phyloP scores from a whole-genome alignment of 805 yeast species.

The Myxozyma geophila region DNA sequence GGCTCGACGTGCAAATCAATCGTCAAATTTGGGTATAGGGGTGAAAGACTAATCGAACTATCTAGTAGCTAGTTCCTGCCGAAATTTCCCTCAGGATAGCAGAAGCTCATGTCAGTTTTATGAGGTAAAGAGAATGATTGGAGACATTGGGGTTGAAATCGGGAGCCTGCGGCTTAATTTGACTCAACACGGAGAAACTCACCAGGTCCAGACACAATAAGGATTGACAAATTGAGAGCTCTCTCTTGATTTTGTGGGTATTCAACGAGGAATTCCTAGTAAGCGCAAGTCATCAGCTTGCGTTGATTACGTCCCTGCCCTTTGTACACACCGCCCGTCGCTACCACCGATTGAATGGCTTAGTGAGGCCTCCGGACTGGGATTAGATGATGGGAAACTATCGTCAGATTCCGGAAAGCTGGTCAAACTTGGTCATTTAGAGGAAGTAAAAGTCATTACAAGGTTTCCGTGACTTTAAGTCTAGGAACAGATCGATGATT shows the following conservation, averaged over 20 bases:
- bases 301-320: constrained; percentile 55
- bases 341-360: constrained; percentile 55
- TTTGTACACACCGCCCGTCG: constrained; percentile 53
- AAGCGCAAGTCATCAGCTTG: constrained; percentile 54
- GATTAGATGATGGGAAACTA: constrained; percentile 48
- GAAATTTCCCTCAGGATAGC: constrained; percentile 52
- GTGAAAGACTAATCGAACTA: constrained; percentile 53
- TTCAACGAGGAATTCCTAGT: constrained; percentile 55
- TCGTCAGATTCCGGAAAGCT: constrained; percentile 42
- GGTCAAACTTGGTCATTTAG: constrained; percentile 53
- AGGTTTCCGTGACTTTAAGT: constrained; percentile 44
- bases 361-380: constrained; percentile 51
- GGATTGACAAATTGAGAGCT: constrained; percentile 39
- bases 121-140: constrained; percentile 52
- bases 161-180: not conserved
- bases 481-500: not conserved
- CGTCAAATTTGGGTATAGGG: constrained; percentile 54
- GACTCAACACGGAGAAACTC: constrained; percentile 27
- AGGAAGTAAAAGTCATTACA: constrained; percentile 54
- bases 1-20: constrained; percentile 52
- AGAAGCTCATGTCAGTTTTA: constrained; percentile 52
- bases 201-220: constrained; percentile 20
- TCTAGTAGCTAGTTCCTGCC: constrained; percentile 54
- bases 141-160: constrained; percentile 50
- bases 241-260: constrained; percentile 35